Conservation (phyloP, 257 asterid species). For the Penstemon newberryi region DNA sequence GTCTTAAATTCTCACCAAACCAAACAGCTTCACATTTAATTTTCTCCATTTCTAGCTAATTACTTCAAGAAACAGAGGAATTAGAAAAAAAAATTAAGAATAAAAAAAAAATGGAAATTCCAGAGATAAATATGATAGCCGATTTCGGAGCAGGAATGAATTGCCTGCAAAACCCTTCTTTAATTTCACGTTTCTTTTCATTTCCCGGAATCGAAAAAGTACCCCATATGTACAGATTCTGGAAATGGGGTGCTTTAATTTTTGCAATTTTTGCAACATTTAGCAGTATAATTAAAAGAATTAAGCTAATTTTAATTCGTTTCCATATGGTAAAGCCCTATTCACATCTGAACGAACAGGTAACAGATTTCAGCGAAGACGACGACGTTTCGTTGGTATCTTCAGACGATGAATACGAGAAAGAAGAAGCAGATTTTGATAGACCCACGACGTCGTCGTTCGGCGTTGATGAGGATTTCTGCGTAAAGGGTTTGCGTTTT, state of each 20-base stretch:
- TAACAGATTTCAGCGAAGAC: slow-evolving; percentile 51
- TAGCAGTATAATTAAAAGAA: slow-evolving; percentile 52
- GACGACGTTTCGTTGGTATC: slow-evolving; percentile 47
- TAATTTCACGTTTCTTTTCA: slow-evolving; percentile 43
- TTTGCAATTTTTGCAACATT: slow-evolving; percentile 68
- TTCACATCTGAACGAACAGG: slow-evolving; percentile 40
- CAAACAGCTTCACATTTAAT: slow-evolving; percentile 1
- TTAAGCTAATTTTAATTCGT: slow-evolving; percentile 51
- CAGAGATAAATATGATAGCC: slow-evolving; percentile 60
- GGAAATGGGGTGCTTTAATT: slow-evolving; percentile 91
- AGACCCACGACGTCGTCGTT: slow-evolving; percentile 37
- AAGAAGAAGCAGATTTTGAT: slow-evolving; percentile 33
- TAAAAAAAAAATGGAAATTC: slow-evolving; percentile 49
- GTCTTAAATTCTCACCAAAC: slow-evolving; percentile 10
- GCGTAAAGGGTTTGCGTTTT: slow-evolving; percentile 46
- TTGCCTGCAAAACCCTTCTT: slow-evolving; percentile 65
- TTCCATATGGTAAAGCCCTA: slow-evolving; percentile 52
- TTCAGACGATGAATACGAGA: slow-evolving; percentile 45
- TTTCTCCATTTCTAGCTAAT: slow-evolving; percentile 18
- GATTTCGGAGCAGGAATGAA: slow-evolving; percentile 76
- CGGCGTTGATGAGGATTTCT: slow-evolving; percentile 41
- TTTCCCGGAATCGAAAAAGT: slow-evolving; percentile 33
- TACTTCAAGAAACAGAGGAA: background rate
- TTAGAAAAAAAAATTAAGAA: background rate
- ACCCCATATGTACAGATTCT: slow-evolving; percentile 44